Conservation (phyloP, 2,329 filamentous ascomycete species). For the Orbilia oligospora region DNA sequence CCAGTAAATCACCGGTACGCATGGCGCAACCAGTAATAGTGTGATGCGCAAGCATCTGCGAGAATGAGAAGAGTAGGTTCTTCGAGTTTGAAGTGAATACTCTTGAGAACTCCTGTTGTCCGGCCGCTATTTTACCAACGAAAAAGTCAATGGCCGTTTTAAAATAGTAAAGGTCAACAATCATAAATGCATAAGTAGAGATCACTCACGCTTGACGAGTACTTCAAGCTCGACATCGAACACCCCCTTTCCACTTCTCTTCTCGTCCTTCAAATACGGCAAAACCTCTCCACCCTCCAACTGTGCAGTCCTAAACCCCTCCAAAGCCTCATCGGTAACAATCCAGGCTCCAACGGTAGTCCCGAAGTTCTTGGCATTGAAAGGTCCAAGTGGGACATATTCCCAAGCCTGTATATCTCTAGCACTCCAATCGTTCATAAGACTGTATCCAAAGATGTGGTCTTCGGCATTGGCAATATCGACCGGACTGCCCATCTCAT, state of each 20-base stretch:
- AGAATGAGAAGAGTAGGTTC: constrained; percentile 84
- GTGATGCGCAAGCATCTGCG: constrained; percentile 86
- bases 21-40: constrained; percentile 82
- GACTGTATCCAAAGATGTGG: constrained; percentile 81
- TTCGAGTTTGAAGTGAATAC: constrained; percentile 67
- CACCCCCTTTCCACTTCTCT: constrained; percentile 70
- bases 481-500: constrained; percentile 76
- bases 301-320: constrained; percentile 74
- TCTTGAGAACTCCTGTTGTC: constrained; percentile 65
- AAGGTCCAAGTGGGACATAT: constrained; percentile 84
- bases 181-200: not conserved
- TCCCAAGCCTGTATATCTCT: constrained; percentile 88
- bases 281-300: constrained; percentile 71
- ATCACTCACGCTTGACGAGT: constrained; percentile 72
- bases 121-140: constrained; percentile 66
- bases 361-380: constrained; percentile 87
- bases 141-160: no score
- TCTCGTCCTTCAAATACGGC: constrained; percentile 76
- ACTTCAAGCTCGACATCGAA: constrained; percentile 80
- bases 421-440: constrained; percentile 87
- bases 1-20: constrained; percentile 80
- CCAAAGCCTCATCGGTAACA: constrained; percentile 81
- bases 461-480: constrained; percentile 76
- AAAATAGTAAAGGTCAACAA: not conserved
- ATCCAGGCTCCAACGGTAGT: constrained; percentile 85